Evolutionary conservation across 108 stramenopile species (phyloP).

Genomic region (Epithemia pelagica): DNA sequence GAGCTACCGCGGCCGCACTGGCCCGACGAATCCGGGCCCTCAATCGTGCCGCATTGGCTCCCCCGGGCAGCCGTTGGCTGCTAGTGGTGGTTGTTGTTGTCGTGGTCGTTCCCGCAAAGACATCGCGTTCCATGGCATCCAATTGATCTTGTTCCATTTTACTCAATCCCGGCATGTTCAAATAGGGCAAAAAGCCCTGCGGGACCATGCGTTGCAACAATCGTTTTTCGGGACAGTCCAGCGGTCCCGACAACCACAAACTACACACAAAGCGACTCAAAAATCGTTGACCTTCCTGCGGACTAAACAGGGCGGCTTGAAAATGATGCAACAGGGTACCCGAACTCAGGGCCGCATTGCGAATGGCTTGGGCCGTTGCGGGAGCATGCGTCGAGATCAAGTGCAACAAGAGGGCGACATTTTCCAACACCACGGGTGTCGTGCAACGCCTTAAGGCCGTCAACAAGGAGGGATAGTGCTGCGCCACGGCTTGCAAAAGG

Average conservation of each 20-base stretch:
- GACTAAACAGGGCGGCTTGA: slow-evolving; percentile 69
- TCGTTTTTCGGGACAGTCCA: slow-evolving; percentile 55
- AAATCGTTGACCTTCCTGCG: slow-evolving; percentile 58
- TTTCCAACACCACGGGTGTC: slow-evolving; percentile 72
- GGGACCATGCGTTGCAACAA: slow-evolving; percentile 63
- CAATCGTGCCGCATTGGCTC: slow-evolving; percentile 50
- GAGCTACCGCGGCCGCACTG: not conserved
- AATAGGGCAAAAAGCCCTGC: slow-evolving; percentile 55
- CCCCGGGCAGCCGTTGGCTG: slow-evolving; percentile 19
- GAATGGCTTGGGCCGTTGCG: slow-evolving; percentile 34
- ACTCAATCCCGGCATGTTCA: slow-evolving; percentile 63
- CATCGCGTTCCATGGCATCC: slow-evolving; percentile 57
- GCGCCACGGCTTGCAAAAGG: slow-evolving; percentile 35
- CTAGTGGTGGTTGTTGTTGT: slow-evolving; percentile 5
- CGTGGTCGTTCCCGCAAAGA: slow-evolving; percentile 12
- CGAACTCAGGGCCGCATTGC: slow-evolving; percentile 58
- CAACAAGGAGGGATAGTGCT: slow-evolving; percentile 47
- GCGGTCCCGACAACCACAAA: slow-evolving; percentile 65
- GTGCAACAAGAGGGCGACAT: slow-evolving; percentile 62
- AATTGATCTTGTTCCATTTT: slow-evolving; percentile 58
- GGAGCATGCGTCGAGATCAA: slow-evolving; percentile 52
- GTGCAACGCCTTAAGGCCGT: slow-evolving; percentile 44
- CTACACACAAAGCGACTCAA: slow-evolving; percentile 70
- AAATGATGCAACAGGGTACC: slow-evolving; percentile 66
- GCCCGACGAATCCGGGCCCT: slow-evolving; percentile 33